Evolutionary conservation across 768 basidiomycete species (phyloP).

Genomic region (Hygrophorus russula): DNA sequence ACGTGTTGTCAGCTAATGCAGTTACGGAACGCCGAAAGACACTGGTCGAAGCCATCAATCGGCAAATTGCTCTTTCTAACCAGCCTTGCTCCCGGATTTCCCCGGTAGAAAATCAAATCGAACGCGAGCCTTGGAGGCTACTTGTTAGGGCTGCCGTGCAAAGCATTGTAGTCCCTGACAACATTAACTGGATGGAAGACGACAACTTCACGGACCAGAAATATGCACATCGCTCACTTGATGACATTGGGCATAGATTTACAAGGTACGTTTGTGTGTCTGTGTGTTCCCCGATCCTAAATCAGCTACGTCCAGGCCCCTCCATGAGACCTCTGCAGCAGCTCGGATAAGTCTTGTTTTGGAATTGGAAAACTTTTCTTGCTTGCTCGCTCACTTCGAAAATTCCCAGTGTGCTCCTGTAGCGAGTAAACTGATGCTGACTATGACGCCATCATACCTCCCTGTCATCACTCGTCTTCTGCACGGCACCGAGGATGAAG

Average conservation of each 20-base stretch:
- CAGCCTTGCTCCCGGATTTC: background rate
- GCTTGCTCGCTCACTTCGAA: constrained; percentile 26
- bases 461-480: constrained; percentile 29
- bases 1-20: constrained; percentile 11
- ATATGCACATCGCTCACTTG: constrained; percentile 31
- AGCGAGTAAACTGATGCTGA: constrained; percentile 12
- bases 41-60: constrained; percentile 9
- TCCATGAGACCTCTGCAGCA: constrained; percentile 18
- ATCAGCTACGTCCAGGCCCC: constrained; percentile 20
- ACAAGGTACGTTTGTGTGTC: constrained; percentile 21
- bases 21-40: constrained; percentile 11
- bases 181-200: constrained; percentile 45
- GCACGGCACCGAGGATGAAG: constrained; percentile 34
- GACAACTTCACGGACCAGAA: constrained; percentile 32
- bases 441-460: constrained; percentile 23
- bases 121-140: constrained; percentile 20
- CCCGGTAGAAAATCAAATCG: background rate
- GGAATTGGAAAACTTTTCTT: constrained; percentile 22
- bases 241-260: constrained; percentile 33
- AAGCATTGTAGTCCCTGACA: constrained; percentile 32
- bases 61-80: constrained; percentile 5
- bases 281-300: background rate
- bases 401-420: constrained; percentile 17
- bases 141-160: constrained; percentile 20
- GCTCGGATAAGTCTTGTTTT: constrained; percentile 23